These are phyloP conservation scores for Chenopodium album DNA, from an alignment of 148 eudicot species.

Conservation along the genomic window DNA sequence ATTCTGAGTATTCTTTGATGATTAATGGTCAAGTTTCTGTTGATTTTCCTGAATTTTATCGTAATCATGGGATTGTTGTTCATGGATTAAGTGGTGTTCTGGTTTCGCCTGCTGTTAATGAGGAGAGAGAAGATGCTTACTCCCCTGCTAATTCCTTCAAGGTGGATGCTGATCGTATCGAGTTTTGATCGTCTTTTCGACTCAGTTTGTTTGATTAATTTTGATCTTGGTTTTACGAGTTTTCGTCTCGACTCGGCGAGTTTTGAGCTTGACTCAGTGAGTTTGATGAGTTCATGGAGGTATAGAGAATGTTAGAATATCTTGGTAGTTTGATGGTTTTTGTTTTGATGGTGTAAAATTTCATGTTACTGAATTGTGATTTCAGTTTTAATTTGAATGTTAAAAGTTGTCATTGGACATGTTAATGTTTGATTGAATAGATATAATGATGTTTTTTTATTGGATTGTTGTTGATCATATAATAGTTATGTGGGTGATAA, in stretches of 20 bases:
- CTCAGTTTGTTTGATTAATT: no score
- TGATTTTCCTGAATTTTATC: constrained; percentile 45
- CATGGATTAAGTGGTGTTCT: constrained; percentile 51
- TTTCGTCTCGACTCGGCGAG: no score
- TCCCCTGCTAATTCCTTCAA: constrained; percentile 4
- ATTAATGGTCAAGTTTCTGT: constrained; percentile 45
- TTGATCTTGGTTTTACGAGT: no score
- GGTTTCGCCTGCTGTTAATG: constrained; percentile 13
- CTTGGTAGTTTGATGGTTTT: not conserved
- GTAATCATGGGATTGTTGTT: constrained; percentile 39
- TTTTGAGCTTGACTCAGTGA: not conserved
- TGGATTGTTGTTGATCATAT: no score
- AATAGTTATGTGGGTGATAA: no score
- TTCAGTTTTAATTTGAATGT: not conserved
- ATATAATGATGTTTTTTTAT: not conserved
- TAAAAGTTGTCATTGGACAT: not conserved
- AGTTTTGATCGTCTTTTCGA: not conserved
- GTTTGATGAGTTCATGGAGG: not conserved
- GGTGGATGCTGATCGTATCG: not conserved
- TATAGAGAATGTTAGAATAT: no score
- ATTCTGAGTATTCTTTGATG: constrained; percentile 31
- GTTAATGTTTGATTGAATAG: not conserved
- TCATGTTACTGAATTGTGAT: not conserved
- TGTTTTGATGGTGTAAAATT: not conserved
- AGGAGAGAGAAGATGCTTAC: not conserved